Conservation (phyloP, 352 stramenopile genomes). For the Pythium phragmitis region DNA sequence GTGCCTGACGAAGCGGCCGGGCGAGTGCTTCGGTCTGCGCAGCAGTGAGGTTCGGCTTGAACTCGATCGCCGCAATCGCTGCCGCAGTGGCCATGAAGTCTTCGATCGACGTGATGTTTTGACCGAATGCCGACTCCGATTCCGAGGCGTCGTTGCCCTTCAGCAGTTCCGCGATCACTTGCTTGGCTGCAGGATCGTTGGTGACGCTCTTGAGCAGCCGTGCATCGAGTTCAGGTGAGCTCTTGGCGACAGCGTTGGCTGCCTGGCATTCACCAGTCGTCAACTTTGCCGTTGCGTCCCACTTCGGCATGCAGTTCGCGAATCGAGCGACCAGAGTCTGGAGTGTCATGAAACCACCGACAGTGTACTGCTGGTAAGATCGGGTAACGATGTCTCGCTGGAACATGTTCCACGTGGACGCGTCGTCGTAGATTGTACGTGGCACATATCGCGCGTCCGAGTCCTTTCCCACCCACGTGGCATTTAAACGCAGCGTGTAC, state of each 20-base stretch:
- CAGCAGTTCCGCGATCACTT: constrained; percentile 16
- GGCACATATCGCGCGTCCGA: constrained; percentile 26
- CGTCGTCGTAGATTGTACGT: constrained; percentile 26
- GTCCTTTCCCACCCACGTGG: constrained; percentile 26
- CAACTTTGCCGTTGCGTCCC: constrained; percentile 25
- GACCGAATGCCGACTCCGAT: not conserved
- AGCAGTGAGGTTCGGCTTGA: constrained; percentile 8
- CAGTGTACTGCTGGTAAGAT: constrained; percentile 30
- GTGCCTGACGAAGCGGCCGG: constrained; percentile 22
- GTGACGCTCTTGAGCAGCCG: constrained; percentile 24
- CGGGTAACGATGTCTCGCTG: constrained; percentile 27
- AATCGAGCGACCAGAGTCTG: constrained; percentile 49
- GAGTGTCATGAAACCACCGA: constrained; percentile 43
- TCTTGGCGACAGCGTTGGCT: constrained; percentile 10
- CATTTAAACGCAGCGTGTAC: constrained; percentile 44
- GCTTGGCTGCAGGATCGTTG: constrained; percentile 22
- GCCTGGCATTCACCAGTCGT: constrained; percentile 33
- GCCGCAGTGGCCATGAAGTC: constrained; percentile 3
- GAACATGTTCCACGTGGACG: constrained; percentile 27
- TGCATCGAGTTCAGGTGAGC: constrained; percentile 19
- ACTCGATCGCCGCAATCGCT: constrained; percentile 6
- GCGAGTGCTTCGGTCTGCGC: constrained; percentile 17
- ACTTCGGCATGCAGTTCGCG: constrained; percentile 40
- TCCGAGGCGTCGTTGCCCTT: not conserved
- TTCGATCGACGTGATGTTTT: constrained; percentile 6